phyloP scores from a whole-genome alignment of 345 rosid genomes.

The Psidium guajava region DNA sequence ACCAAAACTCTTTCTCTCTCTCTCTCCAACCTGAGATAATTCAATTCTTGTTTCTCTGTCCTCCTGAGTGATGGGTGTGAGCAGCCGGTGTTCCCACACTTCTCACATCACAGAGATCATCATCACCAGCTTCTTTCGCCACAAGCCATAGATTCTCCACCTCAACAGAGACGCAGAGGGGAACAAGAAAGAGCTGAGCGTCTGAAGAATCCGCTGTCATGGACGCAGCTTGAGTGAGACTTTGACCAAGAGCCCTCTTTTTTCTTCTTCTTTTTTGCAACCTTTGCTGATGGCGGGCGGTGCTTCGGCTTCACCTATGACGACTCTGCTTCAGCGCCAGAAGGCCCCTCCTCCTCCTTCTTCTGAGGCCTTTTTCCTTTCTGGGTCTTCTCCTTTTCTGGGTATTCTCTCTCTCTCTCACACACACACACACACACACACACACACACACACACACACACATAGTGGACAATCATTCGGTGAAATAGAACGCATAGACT shows the following conservation, averaged over 20 bases:
- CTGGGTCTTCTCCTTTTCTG: slow-evolving; percentile 33
- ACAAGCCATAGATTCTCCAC: slow-evolving; percentile 18
- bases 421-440: no score
- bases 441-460: no score
- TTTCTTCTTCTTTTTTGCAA: background rate
- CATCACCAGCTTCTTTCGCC: slow-evolving; percentile 77
- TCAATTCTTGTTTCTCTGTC: background rate
- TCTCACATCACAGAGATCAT: slow-evolving; percentile 65
- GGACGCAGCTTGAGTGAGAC: background rate
- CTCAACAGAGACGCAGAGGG: background rate
- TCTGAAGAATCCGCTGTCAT: background rate
- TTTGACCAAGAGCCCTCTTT: background rate
- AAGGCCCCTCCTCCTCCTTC: slow-evolving; percentile 25
- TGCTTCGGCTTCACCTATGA: slow-evolving; percentile 16
- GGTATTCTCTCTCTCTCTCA: slow-evolving; percentile 20
- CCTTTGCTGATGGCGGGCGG: slow-evolving; percentile 30
- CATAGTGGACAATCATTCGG: background rate
- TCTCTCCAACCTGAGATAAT: background rate
- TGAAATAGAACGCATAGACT: background rate
- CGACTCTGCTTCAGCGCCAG: slow-evolving; percentile 33
- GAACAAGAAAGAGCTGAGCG: background rate
- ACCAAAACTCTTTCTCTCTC: background rate
- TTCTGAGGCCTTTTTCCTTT: slow-evolving; percentile 27
- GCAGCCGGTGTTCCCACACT: slow-evolving; percentile 50
- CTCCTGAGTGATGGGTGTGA: slow-evolving; percentile 59